These are phyloP conservation scores for Balakata baccata DNA, from an alignment of 345 rosid genomes.

Conservation along the genomic window DNA sequence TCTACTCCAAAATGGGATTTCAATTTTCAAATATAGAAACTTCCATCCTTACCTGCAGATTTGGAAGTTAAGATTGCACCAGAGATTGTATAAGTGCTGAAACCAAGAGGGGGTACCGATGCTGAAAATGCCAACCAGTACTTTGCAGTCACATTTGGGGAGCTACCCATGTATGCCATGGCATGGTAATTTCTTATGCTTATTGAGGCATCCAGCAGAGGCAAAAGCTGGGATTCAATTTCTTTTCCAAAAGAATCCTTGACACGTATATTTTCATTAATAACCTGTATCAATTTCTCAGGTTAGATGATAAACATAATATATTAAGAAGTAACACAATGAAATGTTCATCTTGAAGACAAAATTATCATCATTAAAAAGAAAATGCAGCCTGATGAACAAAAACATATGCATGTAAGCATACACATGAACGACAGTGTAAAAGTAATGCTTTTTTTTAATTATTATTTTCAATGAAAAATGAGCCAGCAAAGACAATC, in stretches of 20 bases:
- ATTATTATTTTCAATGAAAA: background rate
- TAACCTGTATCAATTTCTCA: constrained; percentile 47
- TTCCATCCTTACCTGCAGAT: constrained; percentile 46
- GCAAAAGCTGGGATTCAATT: constrained; percentile 75
- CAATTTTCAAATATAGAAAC: background rate
- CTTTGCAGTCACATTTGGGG: constrained; percentile 49
- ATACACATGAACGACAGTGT: no score
- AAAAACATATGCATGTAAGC: no score
- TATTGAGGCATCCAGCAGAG: constrained; percentile 50
- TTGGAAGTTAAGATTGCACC: constrained; percentile 32
- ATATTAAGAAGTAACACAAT: background rate
- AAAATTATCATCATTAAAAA: no score
- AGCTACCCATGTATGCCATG: constrained; percentile 62
- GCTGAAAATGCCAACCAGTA: constrained; percentile 81
- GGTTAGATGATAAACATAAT: background rate
- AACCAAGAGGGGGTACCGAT: constrained; percentile 87
- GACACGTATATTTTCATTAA: constrained; percentile 48
- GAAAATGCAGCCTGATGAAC: background rate
- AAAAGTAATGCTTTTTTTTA: no score
- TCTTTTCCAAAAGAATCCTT: constrained; percentile 68
- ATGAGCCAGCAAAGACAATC: background rate
- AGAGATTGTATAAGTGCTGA: constrained; percentile 69
- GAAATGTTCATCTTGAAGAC: background rate
- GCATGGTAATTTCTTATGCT: constrained; percentile 53
- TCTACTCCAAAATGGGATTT: background rate